Evolutionary conservation across 108 stramenopile genomes (phyloP), one percentile per base, ranked within the genome.

Genomic region (Pseudonitzschia pungens): DNA sequence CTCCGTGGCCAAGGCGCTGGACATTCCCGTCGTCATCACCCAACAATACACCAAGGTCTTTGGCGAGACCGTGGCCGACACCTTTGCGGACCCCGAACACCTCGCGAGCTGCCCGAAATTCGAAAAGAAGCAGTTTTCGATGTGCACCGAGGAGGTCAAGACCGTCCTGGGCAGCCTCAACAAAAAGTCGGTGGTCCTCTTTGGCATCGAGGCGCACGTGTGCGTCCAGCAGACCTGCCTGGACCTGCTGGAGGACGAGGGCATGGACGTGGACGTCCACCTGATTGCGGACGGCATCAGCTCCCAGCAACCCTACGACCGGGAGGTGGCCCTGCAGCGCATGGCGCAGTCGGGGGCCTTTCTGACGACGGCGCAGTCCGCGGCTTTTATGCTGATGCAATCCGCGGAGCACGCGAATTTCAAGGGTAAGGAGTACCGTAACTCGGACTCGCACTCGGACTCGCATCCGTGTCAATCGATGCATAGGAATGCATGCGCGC

Each of bases 1-100:
- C 14, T 79, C 87, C 10, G 88, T 92, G 8, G 95, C 94, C 11
- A 84, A 88, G 52, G 85, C 83, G 27, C 73, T 98, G 56, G 77
- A 89, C 18, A 78, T 97, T 55, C 97, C 97, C 9, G 77, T 91
- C 40, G 82, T 98, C n/a, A 84, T 79, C 29, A 98, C 97, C 8
- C 95, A 99, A 69, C 99, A 99, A 76, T 97, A 98, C 74, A 93
- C 94, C 16, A 98, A 97, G 71, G 97, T 96, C 8, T 96, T 97
- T 79, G 94, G 96, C 1, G 70, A 79, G 20, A 97, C 96, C 7
- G 80, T 94, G 18, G 29, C 78, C 22, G 91, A 94, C 12, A 78
- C 80, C 28, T 84, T 92, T 74, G 83, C 86, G 11, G 75, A 84
- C 71, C 78, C 84, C n/a, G 66, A 59, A 31, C 85, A 87, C 50